phyloP scores from a whole-genome alignment of 2,329 filamentous ascomycete genomes.

The Aspergillus pseudoterreus region DNA sequence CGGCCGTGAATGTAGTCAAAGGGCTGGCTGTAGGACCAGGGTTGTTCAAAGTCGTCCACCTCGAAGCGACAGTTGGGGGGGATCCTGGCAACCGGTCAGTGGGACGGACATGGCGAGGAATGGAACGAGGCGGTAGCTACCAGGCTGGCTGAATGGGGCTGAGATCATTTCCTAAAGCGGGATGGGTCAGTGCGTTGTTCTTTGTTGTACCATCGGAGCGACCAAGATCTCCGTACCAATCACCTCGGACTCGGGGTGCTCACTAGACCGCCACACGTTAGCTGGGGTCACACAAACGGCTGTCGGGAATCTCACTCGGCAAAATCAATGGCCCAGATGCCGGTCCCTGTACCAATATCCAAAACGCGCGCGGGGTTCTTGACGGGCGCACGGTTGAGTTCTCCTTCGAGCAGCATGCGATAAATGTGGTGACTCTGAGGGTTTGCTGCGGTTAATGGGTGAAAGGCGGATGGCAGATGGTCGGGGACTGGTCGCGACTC shows the following conservation, averaged over 20 bases:
- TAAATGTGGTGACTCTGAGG: constrained; percentile 32
- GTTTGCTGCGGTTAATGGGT: background rate
- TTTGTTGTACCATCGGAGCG: no score
- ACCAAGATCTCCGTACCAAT: constrained; percentile 19
- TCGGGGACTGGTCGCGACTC: constrained; percentile 8
- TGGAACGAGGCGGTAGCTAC: constrained; percentile 10
- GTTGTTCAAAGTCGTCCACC: constrained; percentile 29
- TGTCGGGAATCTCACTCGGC: constrained; percentile 26
- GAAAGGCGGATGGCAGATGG: background rate
- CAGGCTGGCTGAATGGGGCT: constrained; percentile 31
- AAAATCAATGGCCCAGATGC: constrained; percentile 37
- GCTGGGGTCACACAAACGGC: background rate
- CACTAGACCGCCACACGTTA: constrained; percentile 13
- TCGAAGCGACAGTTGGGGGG: constrained; percentile 34
- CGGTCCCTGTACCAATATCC: constrained; percentile 35
- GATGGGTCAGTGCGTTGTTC: background rate
- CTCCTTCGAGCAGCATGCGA: constrained; percentile 29
- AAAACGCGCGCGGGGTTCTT: constrained; percentile 25
- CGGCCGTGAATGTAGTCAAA: constrained; percentile 33
- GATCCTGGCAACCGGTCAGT: constrained; percentile 17
- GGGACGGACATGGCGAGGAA: background rate
- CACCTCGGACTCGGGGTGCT: constrained; percentile 25
- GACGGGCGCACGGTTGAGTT: constrained; percentile 24
- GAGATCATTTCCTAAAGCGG: constrained; percentile 24
- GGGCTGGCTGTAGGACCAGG: constrained; percentile 25